A percentile compares a stretch with the other conserved stretches of the same genome.
Evolutionary conservation across 768 basidiomycete species (phyloP).

Genomic region (Collybiopsis luxurians): DNA sequence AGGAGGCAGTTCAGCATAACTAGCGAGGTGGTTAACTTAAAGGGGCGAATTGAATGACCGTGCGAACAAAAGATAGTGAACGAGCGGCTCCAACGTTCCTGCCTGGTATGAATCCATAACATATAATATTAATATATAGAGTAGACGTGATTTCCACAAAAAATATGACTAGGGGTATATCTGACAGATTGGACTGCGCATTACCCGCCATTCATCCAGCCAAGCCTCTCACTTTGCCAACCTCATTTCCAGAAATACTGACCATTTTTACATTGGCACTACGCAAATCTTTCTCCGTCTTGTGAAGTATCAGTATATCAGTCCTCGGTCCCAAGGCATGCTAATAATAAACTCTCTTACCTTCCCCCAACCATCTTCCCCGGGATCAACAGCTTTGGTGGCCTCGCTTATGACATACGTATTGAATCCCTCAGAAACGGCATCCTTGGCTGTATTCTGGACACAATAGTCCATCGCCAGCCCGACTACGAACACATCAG

Average conservation of each 20-base stretch:
- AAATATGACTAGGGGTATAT: too few species aligned
- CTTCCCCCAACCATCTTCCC: constrained; percentile 12
- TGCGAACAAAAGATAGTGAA: too few species aligned
- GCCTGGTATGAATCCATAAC: too few species aligned
- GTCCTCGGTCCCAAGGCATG: too few species aligned
- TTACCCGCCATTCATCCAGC: not conserved
- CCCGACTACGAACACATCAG: constrained; percentile 51
- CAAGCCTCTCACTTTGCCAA: not conserved
- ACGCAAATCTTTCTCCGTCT: constrained; percentile 13
- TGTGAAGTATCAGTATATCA: too few species aligned
- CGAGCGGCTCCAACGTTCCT: too few species aligned
- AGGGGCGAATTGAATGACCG: too few species aligned
- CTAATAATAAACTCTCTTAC: too few species aligned
- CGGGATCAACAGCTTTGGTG: constrained; percentile 22
- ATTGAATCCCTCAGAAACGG: constrained; percentile 34
- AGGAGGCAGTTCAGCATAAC: too few species aligned
- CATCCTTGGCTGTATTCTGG: constrained; percentile 41
- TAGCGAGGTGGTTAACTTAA: too few species aligned
- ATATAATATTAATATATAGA: too few species aligned
- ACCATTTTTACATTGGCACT: constrained; percentile 13
- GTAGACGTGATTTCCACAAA: too few species aligned
- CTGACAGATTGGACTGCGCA: not conserved
- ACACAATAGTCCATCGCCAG: constrained; percentile 73
- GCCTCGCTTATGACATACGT: constrained; percentile 19
- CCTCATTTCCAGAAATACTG: not conserved